Conservation (phyloP, 805 yeast genomes). For the Groenewaldozyma salmanticensis region DNA sequence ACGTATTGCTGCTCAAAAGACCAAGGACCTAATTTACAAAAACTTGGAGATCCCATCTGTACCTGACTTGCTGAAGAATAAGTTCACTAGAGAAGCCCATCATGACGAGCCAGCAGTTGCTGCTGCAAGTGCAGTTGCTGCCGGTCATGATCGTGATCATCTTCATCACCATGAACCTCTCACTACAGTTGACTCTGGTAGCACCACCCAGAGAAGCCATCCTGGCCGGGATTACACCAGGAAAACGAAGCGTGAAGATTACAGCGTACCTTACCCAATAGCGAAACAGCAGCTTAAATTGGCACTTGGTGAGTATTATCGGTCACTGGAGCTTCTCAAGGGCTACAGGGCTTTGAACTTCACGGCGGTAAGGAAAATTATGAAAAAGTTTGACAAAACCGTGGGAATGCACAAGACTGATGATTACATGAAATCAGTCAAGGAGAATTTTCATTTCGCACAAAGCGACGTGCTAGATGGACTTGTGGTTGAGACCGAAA, state of each 20-base stretch:
- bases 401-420: constrained; percentile 36
- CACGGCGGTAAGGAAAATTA: constrained; percentile 80
- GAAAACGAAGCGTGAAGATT: constrained; percentile 17
- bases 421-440: constrained; percentile 48
- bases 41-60: constrained; percentile 16
- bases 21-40: constrained; percentile 5
- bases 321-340: constrained; percentile 58
- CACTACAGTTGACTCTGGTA: too few species aligned
- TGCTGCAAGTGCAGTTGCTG: constrained; percentile 20
- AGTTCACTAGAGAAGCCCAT: background rate
- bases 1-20: constrained; percentile 8
- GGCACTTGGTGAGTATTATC: constrained; percentile 64
- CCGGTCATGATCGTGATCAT: too few species aligned
- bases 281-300: constrained; percentile 61
- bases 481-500: constrained; percentile 53
- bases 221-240: constrained; percentile 32
- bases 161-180: too few species aligned
- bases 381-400: constrained; percentile 84
- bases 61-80: constrained; percentile 9
- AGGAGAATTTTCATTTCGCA: constrained; percentile 42
- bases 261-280: constrained; percentile 43
- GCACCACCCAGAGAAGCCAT: constrained; percentile 1
- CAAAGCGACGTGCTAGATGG: constrained; percentile 60
- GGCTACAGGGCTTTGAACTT: constrained; percentile 69
- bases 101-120: constrained; percentile 5